phyloP scores from a whole-genome alignment of 257 asterid genomes.

The Solanum bulbocastanum region DNA sequence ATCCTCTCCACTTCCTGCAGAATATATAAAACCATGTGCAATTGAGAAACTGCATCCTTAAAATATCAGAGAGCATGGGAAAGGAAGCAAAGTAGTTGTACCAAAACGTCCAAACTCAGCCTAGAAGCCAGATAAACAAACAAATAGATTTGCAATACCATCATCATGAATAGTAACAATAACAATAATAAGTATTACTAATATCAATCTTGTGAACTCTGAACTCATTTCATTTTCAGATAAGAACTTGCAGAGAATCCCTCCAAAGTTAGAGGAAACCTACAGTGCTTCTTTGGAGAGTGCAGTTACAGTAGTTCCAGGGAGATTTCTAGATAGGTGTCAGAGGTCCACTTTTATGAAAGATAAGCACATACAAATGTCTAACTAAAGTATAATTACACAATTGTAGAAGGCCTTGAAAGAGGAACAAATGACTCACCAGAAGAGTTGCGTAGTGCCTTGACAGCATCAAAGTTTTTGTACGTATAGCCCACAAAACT shows the following conservation, averaged over 20 bases:
- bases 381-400: not conserved
- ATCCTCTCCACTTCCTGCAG: not conserved
- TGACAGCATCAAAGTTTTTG: constrained; percentile 89
- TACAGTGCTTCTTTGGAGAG: not conserved
- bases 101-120: not conserved
- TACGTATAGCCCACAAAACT: constrained; percentile 90
- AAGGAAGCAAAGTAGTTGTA: not conserved
- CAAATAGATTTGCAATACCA: not conserved
- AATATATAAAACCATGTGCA: not conserved
- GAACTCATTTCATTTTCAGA: not conserved
- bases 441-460: constrained; percentile 60
- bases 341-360: not conserved
- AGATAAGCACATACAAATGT: not conserved
- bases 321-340: not conserved
- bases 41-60: not conserved
- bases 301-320: not conserved
- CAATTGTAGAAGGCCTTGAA: not conserved
- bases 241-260: not conserved
- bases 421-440: constrained; percentile 29
- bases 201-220: not conserved
- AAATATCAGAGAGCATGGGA: not conserved
- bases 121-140: not conserved
- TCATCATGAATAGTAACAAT: not conserved
- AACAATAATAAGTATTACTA: not conserved
- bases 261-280: not conserved